Conservation (phyloP, 2,329 filamentous ascomycete species). For the Cadophora sp. region DNA sequence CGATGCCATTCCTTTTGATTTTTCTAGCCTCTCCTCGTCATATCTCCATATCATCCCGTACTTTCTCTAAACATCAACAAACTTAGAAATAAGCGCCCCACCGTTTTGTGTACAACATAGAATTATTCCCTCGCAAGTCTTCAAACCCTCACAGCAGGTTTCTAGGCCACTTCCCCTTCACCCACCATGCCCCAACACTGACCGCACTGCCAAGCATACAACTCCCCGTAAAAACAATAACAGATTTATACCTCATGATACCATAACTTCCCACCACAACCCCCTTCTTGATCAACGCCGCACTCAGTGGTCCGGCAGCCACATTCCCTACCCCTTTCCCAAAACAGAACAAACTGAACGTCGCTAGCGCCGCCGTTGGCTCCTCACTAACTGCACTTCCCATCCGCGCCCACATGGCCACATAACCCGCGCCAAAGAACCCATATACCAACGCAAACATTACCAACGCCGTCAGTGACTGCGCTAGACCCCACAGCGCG, state of each 20-base stretch:
- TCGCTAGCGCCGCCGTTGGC: constrained; percentile 39
- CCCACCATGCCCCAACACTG: constrained; percentile 23
- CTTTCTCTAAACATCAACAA: no score
- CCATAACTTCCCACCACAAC: constrained; percentile 31
- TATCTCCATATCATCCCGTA: no score
- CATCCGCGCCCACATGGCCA: constrained; percentile 54
- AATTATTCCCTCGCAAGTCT: no score
- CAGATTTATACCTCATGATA: constrained; percentile 31
- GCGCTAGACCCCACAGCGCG: constrained; percentile 59
- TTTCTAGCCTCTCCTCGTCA: no score
- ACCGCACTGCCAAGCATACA: constrained; percentile 36
- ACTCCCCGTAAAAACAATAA: constrained; percentile 37
- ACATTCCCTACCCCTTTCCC: constrained; percentile 46
- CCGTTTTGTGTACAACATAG: no score
- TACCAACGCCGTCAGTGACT: constrained; percentile 52
- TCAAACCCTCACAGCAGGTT: neutral
- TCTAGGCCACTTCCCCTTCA: constrained; percentile 8
- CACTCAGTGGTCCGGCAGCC: constrained; percentile 43
- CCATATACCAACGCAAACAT: constrained; percentile 60
- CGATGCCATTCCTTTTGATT: no score
- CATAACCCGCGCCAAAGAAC: constrained; percentile 61
- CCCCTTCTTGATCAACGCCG: constrained; percentile 35
- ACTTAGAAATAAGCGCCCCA: no score
- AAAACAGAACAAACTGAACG: constrained; percentile 44
- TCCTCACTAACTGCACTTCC: constrained; percentile 43